Base-by-base conservation (phyloP, 2,329 filamentous ascomycete species). In the Diaporthe sp. region DNA sequence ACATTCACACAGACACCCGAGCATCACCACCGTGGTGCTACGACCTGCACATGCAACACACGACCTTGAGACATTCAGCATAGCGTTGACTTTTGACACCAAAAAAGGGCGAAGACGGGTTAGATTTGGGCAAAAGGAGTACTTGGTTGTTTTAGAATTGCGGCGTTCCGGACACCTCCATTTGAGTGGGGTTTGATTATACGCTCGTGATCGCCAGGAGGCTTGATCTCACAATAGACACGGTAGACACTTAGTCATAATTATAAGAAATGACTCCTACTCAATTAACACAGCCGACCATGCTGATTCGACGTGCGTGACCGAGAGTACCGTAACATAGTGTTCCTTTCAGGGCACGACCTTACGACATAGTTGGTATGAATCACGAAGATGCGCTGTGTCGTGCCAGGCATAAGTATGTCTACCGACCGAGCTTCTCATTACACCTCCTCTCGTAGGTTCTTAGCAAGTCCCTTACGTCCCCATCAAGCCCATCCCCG, bases 401-500 rank as follows among this genome's bases (percentile, higher is more conserved):
- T 31, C 46, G 44, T 44, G 34, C 8, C 2, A n/a, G 1, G 15
- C 22, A 15, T 46, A 22, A 37, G 1, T 12, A 17, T 17, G 5
- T 3, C 22, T 22, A 57, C 12, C 58, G 57, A 10, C 28, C 49
- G 67, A 73, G 58, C 76, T 81, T 87, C 49, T 82, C 80, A 13
- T 76, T 77, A 75, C 88, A 89, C 78, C 82, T 87, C 31, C 68
- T 78, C 77, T 86, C 82, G 70, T 91, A 91, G 49, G 83, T 80
- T 57, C 75, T 73, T 57, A 91, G 77, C 61, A 86, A 73, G 59
- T 80, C 79, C 65, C 80, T 80, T 9, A 86, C 85, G 61, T 90
- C 88, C 4, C 77, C 76, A 37, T 90, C 88, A 17, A 90, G 75
- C 9, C 80, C 83, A 6, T 79, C 78, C 5, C 77, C 79, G 19